These are phyloP conservation scores for Lavandula angustifolia DNA, from an alignment of 257 asterid genomes.

Conservation along the genomic window DNA sequence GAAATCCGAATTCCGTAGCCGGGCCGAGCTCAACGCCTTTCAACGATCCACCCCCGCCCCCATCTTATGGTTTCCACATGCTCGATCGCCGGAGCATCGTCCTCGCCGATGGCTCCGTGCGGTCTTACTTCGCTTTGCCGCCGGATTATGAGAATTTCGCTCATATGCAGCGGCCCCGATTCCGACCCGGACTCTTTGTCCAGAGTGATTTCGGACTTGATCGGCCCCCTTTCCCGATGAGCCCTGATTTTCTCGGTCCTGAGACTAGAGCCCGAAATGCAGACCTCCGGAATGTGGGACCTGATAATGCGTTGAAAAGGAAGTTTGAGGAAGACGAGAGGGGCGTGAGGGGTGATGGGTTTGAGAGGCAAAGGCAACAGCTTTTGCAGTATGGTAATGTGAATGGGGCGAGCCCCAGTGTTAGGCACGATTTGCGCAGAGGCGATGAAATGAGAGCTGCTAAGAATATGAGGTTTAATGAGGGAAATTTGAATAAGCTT, in stretches of 20 bases:
- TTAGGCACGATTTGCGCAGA: conserved; percentile 41
- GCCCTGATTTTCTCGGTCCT: conserved; percentile 48
- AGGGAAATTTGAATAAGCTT: conserved; percentile 43
- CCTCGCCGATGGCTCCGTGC: conserved; percentile 80
- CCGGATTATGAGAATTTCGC: conserved; percentile 71
- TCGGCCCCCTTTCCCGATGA: conserved; percentile 54
- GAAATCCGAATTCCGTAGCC: conserved; percentile 33
- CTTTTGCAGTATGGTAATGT: conserved; percentile 81
- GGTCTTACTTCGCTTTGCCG: conserved; percentile 84
- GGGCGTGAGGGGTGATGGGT: conserved; percentile 62
- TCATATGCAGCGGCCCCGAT: conserved; percentile 39
- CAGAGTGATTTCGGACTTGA: conserved; percentile 50
- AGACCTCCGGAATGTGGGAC: conserved; percentile 49
- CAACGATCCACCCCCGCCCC: conserved; percentile 83
- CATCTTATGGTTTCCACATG: conserved; percentile 89
- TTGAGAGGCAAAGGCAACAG: conserved; percentile 89
- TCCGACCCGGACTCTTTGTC: conserved; percentile 45
- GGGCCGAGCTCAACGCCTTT: conserved; percentile 47
- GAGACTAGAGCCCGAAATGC: conserved; percentile 47
- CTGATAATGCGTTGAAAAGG: conserved; percentile 58
- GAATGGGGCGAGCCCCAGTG: conserved; percentile 56
- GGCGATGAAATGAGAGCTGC: conserved; percentile 58
- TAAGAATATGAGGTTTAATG: conserved; percentile 53
- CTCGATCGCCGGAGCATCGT: conserved; percentile 78
- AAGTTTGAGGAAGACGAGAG: conserved; percentile 80